Percentiles rank a stretch among this genome's conserved stretches.
phyloP scores from a whole-genome alignment of 768 basidiomycete genomes.

The Lentinula sp. region DNA sequence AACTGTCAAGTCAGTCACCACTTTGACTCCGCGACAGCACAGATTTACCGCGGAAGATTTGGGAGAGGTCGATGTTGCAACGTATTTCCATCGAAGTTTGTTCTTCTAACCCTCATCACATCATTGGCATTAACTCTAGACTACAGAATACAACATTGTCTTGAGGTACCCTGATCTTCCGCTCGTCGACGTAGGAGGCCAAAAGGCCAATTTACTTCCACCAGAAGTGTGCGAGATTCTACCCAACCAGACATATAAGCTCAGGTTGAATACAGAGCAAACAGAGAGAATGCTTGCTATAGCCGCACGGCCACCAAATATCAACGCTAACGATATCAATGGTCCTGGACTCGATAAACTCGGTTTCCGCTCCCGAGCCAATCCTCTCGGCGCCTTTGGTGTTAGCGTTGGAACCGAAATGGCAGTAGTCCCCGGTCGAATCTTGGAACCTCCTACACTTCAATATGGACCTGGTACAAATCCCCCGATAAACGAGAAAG shows the following conservation, averaged over 20 bases:
- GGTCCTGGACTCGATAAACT: conserved; percentile 54
- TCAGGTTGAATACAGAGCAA: conserved; percentile 62
- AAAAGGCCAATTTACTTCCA: conserved; percentile 48
- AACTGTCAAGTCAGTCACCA: conserved; percentile 52
- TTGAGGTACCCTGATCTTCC: conserved; percentile 46
- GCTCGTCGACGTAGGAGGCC: conserved; percentile 53
- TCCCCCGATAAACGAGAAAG: conserved; percentile 49
- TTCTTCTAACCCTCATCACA: conserved; percentile 22
- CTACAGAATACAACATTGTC: conserved; percentile 53
- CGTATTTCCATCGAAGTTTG: conserved; percentile 66
- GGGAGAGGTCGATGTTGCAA: conserved; percentile 49
- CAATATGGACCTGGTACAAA: conserved; percentile 41
- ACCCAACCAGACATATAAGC: conserved; percentile 62
- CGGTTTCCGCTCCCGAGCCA: conserved; percentile 41
- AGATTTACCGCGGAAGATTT: conserved; percentile 54
- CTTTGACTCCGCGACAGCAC: conserved; percentile 39
- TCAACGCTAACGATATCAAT: conserved; percentile 61
- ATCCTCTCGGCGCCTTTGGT: conserved; percentile 51
- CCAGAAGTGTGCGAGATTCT: conserved; percentile 70
- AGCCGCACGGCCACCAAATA: conserved; percentile 66
- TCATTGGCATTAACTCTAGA: neutral
- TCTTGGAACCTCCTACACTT: conserved; percentile 56
- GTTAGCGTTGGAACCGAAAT: conserved; percentile 54
- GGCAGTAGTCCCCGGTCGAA: conserved; percentile 65
- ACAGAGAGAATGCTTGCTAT: conserved; percentile 67